Evolutionary conservation across 208 protist species (phyloP), one percentile per base, ranked within the genome.

Genomic region (Trypanosoma mega): DNA sequence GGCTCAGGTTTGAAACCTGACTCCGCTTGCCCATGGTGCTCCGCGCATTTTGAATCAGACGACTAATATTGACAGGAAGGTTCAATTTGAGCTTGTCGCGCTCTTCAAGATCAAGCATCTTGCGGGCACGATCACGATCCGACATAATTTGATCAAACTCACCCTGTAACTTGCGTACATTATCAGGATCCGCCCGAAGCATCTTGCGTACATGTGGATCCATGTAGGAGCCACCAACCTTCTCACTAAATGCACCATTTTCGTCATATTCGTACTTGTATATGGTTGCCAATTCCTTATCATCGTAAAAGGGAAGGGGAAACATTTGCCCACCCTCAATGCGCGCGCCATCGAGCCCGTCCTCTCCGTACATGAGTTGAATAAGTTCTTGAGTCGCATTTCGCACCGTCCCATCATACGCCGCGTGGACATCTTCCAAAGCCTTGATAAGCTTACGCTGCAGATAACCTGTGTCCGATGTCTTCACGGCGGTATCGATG

Each of bases 401-500:
- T 20, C 99, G 85, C 33, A 99, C 96, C 27, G 98, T 99, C 34
- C 94, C 93, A 75, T 99, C 98, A 74, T 99, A 99, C 30, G 90
- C 82, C 33, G 98, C 95, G 43, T 96, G 94, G 24, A 99, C 83
- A 68, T 99, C 97, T 75, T 99, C 98, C 80, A 99, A 97, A 21
- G 98, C 90, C 78, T 99, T 99, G 31, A 97, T 87, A 23, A 98
- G 78, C 52, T 96, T 96, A 21, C 96, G 92, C 76, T 98, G 96
- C 63, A 98, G 84, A 72, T 97, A 96, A 12, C 96, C 84, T 20
- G 98, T 99, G 62, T 99, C 97, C 23, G 98, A 90, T 2, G 99
- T 99, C 83, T 99, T 99, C 30, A 99, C 97, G 31, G 98, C 98
- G 14, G 99, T 99, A 80, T 99, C 99, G 78, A 99, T 99, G 1